These are phyloP conservation scores for Leishmania aethiopica DNA, from an alignment of 208 protist species.

Conservation along the genomic window DNA sequence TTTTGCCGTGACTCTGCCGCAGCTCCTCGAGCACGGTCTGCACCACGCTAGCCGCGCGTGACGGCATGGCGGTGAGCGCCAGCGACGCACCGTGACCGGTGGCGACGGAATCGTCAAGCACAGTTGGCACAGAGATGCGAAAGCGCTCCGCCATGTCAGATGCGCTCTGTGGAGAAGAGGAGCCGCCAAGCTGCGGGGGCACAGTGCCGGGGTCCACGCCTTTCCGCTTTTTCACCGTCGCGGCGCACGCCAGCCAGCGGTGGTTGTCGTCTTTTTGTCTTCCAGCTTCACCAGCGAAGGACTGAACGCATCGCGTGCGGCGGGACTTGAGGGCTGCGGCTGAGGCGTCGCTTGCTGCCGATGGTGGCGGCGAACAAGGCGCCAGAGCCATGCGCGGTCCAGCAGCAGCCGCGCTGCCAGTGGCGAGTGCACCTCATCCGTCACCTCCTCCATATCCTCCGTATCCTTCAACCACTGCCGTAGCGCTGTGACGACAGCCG, in stretches of 20 bases:
- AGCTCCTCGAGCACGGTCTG: slow-evolving; percentile 24
- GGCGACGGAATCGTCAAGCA: not conserved
- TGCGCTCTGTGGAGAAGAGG: not conserved
- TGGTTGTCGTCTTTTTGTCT: not conserved
- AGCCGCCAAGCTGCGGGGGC: not conserved
- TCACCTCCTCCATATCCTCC: slow-evolving; percentile 28
- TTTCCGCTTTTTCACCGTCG: not conserved
- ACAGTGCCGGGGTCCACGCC: not conserved
- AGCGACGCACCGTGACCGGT: not conserved
- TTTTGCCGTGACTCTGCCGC: slow-evolving; percentile 11
- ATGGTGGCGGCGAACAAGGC: slow-evolving; percentile 1
- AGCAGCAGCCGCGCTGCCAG: slow-evolving; percentile 28
- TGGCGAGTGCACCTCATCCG: slow-evolving; percentile 27
- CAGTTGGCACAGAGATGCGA: slow-evolving; percentile 13
- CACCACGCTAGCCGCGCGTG: slow-evolving; percentile 13
- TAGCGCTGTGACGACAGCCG: slow-evolving; percentile 14
- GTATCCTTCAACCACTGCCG: slow-evolving; percentile 19
- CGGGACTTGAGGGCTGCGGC: not conserved
- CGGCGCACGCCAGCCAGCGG: not conserved
- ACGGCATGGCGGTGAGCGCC: not conserved
- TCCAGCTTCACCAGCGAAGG: not conserved
- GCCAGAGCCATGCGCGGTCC: slow-evolving; percentile 23
- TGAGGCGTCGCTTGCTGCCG: not conserved
- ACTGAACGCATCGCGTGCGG: not conserved
- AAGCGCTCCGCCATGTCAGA: slow-evolving; percentile 24